Conservation (phyloP, 1,139 yeast species). For the Pichia sp. region DNA sequence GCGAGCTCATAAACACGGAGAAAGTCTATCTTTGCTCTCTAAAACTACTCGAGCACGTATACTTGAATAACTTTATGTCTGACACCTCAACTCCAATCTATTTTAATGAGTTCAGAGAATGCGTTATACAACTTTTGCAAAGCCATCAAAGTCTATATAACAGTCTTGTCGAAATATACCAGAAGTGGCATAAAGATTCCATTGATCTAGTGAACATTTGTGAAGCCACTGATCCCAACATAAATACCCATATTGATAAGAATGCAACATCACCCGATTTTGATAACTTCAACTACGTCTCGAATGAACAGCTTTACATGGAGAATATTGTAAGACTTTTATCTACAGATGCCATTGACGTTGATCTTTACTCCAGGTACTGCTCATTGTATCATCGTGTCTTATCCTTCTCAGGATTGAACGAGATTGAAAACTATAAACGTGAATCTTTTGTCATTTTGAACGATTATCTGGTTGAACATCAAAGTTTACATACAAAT, state of each 20-base stretch:
- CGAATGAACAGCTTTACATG: constrained; percentile 17
- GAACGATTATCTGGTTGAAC: constrained; percentile 27
- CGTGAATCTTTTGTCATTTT: constrained; percentile 19
- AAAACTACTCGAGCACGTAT: constrained; percentile 33
- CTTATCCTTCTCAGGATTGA: constrained; percentile 28
- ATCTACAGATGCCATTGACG: constrained; percentile 27
- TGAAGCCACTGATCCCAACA: neutral
- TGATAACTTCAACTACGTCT: constrained; percentile 16
- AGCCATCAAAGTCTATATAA: constrained; percentile 27
- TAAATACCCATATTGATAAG: neutral
- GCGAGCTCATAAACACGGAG: constrained; percentile 45
- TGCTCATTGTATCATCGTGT: constrained; percentile 37
- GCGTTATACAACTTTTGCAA: constrained; percentile 24
- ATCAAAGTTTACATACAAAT: constrained; percentile 28
- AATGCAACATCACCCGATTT: constrained; percentile 19
- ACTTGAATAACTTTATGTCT: constrained; percentile 31
- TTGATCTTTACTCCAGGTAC: constrained; percentile 35
- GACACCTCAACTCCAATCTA: constrained; percentile 26
- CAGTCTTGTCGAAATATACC: constrained; percentile 18
- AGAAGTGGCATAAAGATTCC: constrained; percentile 16
- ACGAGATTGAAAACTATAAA: constrained; percentile 21
- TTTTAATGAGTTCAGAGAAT: constrained; percentile 22
- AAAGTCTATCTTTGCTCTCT: constrained; percentile 37
- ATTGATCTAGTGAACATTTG: constrained; percentile 4
- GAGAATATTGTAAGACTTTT: constrained; percentile 28